Conservation (phyloP, 768 basidiomycete genomes). For the Cubamyces sp. region DNA sequence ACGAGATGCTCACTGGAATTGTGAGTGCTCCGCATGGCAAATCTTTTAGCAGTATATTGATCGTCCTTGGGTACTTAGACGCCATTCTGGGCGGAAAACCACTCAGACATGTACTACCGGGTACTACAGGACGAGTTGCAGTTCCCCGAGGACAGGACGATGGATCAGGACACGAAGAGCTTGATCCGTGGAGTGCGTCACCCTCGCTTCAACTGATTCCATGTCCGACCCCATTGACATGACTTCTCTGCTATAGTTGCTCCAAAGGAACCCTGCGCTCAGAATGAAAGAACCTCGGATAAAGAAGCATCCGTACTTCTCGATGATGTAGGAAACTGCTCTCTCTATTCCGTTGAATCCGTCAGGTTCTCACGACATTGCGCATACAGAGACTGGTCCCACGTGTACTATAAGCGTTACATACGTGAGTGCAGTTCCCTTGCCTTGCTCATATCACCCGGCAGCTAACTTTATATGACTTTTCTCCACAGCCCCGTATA, state of each 20-base stretch:
- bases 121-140: conserved; percentile 88
- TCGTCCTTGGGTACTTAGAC: conserved; percentile 53
- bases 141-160: conserved; percentile 89
- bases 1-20: conserved; percentile 95
- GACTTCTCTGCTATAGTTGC: conserved; percentile 53
- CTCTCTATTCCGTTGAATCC: conserved; percentile 12
- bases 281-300: conserved; percentile 92
- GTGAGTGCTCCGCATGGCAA: conserved; percentile 51
- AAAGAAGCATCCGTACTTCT: conserved; percentile 94
- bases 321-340: conserved; percentile 72
- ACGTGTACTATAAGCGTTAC: conserved; percentile 93
- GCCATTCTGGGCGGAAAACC: conserved; percentile 91
- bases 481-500: conserved; percentile 74
- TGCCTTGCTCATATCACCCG: not conserved
- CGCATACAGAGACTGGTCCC: conserved; percentile 79
- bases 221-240: conserved; percentile 4
- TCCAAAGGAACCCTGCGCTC: conserved; percentile 91
- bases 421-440: conserved; percentile 62
- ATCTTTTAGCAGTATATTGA: conserved; percentile 2
- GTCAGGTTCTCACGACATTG: conserved; percentile 24
- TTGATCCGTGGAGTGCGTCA: conserved; percentile 87
- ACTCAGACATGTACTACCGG: conserved; percentile 93
- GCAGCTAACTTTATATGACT: not conserved
- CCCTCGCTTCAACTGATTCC: not conserved
- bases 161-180: conserved; percentile 94